Conservation (phyloP, 1,284 basidiomycete genomes). For the Sporisorium reilianum region DNA sequence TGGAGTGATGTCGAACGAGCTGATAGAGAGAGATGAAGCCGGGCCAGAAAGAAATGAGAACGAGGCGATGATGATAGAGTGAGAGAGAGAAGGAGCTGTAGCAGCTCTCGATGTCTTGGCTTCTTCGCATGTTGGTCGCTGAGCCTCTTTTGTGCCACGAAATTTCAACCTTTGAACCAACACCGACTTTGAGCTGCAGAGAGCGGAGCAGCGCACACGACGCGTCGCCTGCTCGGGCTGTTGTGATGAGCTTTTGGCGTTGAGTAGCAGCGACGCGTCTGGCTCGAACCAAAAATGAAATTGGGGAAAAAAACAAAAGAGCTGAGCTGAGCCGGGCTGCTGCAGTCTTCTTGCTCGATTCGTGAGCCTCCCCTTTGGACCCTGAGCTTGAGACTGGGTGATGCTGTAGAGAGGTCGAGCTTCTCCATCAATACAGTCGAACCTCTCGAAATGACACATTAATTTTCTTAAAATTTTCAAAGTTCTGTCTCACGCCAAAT, state of each 20-base stretch:
- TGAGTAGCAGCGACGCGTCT: slow-evolving; percentile 15
- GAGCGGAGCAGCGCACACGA: slow-evolving; percentile 7
- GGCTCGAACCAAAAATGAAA: neutral
- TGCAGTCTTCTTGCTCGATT: too few species aligned
- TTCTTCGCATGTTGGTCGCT: neutral
- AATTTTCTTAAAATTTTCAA: too few species aligned
- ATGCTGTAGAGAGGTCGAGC: too few species aligned
- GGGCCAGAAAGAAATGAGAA: neutral
- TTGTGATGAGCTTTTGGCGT: slow-evolving; percentile 7
- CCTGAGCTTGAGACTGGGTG: too few species aligned
- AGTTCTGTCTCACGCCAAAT: too few species aligned
- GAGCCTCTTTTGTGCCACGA: neutral
- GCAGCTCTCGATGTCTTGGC: too few species aligned
- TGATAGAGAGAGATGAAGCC: slow-evolving; percentile 1
- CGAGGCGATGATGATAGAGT: neutral
- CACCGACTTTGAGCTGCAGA: neutral
- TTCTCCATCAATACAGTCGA: too few species aligned
- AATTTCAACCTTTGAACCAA: slow-evolving; percentile 4
- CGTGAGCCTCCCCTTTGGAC: too few species aligned
- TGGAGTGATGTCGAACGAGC: neutral
- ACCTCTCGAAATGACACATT: too few species aligned
- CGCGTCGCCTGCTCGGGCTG: slow-evolving; percentile 8
- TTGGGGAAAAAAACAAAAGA: neutral
- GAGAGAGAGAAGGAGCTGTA: neutral
- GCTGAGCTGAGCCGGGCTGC: too few species aligned